Evolutionary conservation across 768 basidiomycete genomes (phyloP), one percentile per base, ranked within the genome.

Genomic region (Auriculariales sp.): DNA sequence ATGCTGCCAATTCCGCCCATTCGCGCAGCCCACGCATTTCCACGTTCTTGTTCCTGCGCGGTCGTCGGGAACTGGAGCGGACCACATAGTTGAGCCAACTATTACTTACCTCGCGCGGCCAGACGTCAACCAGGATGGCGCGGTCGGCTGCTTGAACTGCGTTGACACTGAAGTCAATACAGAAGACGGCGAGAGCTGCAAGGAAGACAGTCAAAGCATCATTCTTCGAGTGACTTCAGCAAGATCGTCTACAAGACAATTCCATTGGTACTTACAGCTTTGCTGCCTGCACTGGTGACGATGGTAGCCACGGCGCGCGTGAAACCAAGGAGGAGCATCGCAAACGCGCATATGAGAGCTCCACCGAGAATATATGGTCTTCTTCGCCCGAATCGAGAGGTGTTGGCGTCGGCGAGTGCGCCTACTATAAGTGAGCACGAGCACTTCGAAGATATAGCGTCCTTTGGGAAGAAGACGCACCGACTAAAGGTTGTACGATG

Each of bases 21-120:
- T n/a, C 84, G 70, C 0, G 87, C 89, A 0, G 90, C 93, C 93
- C 93, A 98, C 0, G 93, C 93, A 59, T 93, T 95, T 1, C 86
- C 92, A 7, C 74, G 68, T 4, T 91, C 79, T 62, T 98, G 93
- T 24, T 77, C 69, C 1, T n/a, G n/a, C n/a, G n/a, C n/a, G n/a
- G n/a, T n/a, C n/a, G n/a, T n/a, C n/a, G n/a, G n/a, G n/a, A n/a
- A n/a, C n/a, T n/a, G n/a, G n/a, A n/a, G n/a, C n/a, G n/a, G n/a
- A n/a, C n/a, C n/a, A n/a, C n/a, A n/a, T n/a, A n/a, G n/a, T n/a
- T n/a, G n/a, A n/a, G n/a, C n/a, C n/a, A n/a, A n/a, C n/a, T n/a
- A n/a, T n/a, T n/a, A n/a, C n/a, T n/a, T n/a, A n/a, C n/a, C n/a
- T 73, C 61, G 0, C 83, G 67, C 0, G 90, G 82, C 3, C 94